Base-by-base conservation (phyloP, 495 filamentous ascomycete genomes). In the Penicillium steckii region DNA sequence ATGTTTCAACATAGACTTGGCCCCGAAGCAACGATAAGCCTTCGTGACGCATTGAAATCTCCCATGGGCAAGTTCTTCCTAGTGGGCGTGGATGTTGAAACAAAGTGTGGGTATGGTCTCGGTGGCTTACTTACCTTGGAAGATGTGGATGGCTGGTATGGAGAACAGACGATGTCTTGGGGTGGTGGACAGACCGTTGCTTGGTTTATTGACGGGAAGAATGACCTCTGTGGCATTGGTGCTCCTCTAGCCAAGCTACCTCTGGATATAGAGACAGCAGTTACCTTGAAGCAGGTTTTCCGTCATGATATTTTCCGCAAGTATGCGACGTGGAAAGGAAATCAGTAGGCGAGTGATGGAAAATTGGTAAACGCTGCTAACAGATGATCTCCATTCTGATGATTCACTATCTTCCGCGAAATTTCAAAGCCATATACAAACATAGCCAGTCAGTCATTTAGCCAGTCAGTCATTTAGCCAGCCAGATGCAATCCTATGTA, bases 1-100 rank as follows among this genome's bases (percentile, higher is more conserved):
- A 79, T 86, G 67, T 84, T 85, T 59, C 52, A 62, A 19, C 68
- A 77, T 29, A 78, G 80, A 46, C 62, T 84, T 25, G 57, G 69
- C 12, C 48, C 56, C 0, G 40, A 60, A 26, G 59, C 62, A 12
- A 57, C 51, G 3, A 50, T n/a, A 8, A 44, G 56, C 15, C 56
- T 61, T 12, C 46, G 51, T 37, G 41, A 38, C 22, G 59, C 59
- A 13, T 55, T 67, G 1, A 41, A 18, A 5, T 50, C 66, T 46
- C 66, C 63, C 1, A 25, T 41, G 13, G 66, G 66, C 0, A 8
- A n/a, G 7, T 65, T 67, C 27, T 67, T 70, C 19, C 58, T 58
- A 7, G 55, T 69, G 1, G 67, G 70, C 9, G 57, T 52, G 15
- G 60, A 61, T 5, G 44, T 35, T 10, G 65, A 47, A 18, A 52